Evolutionary conservation across 805 yeast species (phyloP).

Genomic region (Nakazawaea pomicola): DNA sequence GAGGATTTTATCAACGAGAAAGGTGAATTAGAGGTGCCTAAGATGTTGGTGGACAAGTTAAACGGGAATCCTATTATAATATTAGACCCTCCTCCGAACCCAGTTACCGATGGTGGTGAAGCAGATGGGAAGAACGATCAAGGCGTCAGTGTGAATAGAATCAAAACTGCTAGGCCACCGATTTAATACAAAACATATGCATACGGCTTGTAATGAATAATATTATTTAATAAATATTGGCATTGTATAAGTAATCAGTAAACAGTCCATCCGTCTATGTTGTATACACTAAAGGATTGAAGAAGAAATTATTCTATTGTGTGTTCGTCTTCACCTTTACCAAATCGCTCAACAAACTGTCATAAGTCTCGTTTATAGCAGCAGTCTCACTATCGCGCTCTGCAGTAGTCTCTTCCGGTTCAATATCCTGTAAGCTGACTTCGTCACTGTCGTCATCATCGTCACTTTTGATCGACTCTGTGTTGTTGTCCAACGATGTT

Average conservation of each 20-base stretch:
- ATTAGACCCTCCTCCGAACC: conserved; percentile 10
- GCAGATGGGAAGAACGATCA: neutral
- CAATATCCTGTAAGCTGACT: neutral
- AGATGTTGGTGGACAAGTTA: conserved; percentile 3
- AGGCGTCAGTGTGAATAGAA: conserved; percentile 8
- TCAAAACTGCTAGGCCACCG: conserved; percentile 13
- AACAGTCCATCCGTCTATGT: too few relatives aligned
- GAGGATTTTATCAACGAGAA: conserved; percentile 10
- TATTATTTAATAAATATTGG: too few relatives aligned
- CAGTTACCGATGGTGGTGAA: neutral
- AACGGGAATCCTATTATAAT: conserved; percentile 13
- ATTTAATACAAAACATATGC: neutral
- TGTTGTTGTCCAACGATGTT: too few relatives aligned
- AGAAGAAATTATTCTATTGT: too few relatives aligned
- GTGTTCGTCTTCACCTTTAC: conserved; percentile 14
- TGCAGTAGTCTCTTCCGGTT: neutral
- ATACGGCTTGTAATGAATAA: too few relatives aligned
- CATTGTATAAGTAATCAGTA: too few relatives aligned
- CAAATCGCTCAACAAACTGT: conserved; percentile 21
- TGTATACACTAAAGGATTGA: too few relatives aligned
- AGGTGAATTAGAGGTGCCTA: conserved; percentile 8
- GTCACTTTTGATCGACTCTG: neutral
- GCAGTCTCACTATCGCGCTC: neutral
- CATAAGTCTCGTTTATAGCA: conserved; percentile 18
- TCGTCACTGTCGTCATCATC: conserved; percentile 2